Conservation (phyloP, 164 flowering plant species). For the Chimonanthus salicifolius region DNA sequence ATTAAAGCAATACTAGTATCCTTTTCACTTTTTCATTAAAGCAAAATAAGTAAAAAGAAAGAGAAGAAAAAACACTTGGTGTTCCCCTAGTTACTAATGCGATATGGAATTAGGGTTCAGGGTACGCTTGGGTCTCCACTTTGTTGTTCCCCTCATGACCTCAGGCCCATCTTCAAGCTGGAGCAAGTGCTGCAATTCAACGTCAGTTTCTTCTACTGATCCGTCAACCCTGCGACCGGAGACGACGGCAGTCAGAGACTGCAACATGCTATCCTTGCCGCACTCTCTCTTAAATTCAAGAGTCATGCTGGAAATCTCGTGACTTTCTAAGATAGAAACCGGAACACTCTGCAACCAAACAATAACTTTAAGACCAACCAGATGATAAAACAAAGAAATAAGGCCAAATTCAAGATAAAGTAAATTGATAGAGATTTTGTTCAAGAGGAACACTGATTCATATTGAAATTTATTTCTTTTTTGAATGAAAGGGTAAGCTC, state of each 20-base stretch:
- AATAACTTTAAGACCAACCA: not conserved
- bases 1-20: too few species aligned
- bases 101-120: conserved; percentile 4
- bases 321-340: conserved; percentile 54
- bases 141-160: conserved; percentile 70
- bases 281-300: conserved; percentile 89
- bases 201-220: conserved; percentile 16
- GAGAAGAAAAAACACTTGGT: too few species aligned
- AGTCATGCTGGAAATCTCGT: conserved; percentile 60
- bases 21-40: too few species aligned
- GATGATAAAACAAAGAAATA: not conserved
- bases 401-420: not conserved
- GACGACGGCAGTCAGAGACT: conserved; percentile 61
- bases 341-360: conserved; percentile 61
- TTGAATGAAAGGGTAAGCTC: not conserved
- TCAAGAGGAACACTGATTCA: too few species aligned
- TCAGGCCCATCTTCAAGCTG: conserved; percentile 67
- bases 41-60: too few species aligned
- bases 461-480: too few species aligned
- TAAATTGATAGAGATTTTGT: not conserved
- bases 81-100: too few species aligned
- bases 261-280: conserved; percentile 70
- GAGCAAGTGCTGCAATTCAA: conserved; percentile 72
- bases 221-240: conserved; percentile 14
- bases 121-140: conserved; percentile 77